Evolutionary conservation across 148 eudicot species (phyloP).

Genomic region (Nyssa sinensis): DNA sequence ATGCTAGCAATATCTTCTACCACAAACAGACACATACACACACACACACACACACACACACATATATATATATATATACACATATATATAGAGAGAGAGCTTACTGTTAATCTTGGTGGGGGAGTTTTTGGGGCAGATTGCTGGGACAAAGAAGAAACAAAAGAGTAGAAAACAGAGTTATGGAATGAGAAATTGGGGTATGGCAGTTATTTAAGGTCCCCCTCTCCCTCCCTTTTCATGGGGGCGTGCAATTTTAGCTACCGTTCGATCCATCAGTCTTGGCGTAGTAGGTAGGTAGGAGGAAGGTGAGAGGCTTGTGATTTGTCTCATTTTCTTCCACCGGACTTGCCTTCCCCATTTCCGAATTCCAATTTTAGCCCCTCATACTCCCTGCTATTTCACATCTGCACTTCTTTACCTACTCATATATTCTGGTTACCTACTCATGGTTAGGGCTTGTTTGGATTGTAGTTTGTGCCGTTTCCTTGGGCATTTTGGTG

Average conservation of each 20-base stretch:
- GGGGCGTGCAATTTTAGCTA: neutral
- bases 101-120: neutral
- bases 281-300: neutral
- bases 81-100: slow-evolving; percentile 3
- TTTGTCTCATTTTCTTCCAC: neutral
- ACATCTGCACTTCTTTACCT: neutral
- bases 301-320: neutral
- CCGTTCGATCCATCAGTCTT: neutral
- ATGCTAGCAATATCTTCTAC: too few species aligned
- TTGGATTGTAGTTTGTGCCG: too few species aligned
- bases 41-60: neutral
- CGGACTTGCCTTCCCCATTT: neutral
- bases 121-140: slow-evolving; percentile 5
- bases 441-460: too few species aligned
- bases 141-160: neutral
- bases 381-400: neutral
- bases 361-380: neutral
- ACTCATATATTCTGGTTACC: too few species aligned
- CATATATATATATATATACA: neutral
- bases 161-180: neutral
- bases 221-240: neutral
- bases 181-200: neutral
- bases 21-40: neutral
- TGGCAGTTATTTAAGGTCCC: neutral
- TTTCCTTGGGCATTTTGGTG: too few species aligned